Evolutionary conservation across 179 eudicot genomes (phyloP), one percentile per base, ranked within the genome.

Genomic region (Vitellaria paradoxa): DNA sequence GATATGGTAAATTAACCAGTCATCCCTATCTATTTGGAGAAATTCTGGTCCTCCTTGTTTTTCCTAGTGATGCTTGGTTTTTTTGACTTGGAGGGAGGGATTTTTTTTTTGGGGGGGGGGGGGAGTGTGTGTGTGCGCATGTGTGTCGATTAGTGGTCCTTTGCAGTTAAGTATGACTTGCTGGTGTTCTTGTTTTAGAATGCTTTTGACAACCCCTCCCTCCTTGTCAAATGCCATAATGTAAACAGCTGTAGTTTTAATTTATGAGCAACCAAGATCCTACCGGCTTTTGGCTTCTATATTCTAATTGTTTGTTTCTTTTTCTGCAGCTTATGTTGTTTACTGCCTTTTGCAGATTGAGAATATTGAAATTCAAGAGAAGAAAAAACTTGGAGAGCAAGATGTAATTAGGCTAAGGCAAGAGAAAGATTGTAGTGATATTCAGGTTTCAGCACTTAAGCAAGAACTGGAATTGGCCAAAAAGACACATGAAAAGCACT

Each of bases 291-390:
- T 71, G 63, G 59, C 24, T 71, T 61, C 65, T 26, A 9, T 26
- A 52, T 52, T 71, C 62, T 71, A 24, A 24, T 50, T 70, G 65
- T 9, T 70, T 24, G 0, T 13, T 71, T 15, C 64, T 24, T 70
- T 13, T 40, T 12, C 66, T 74, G 64, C 49, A 9, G 42, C 60
- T 52, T 6, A 40, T 24, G 30, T 26, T 24, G 20, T 70, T 60
- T 47, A 40, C 60, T 81, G 52, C 49, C 45, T 76, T 62, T 82
- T 79, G 66, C 86, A 96, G 99, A 77, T 64, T 74, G 97, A 89
- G 91, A 94, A 94, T 82, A 68, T 76, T 23, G 87, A 86, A 72
- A 77, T 92, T 50, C 96, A 92, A 82, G 93, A 92, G 79, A 87
- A 84, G 85, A 89, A 78, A 78, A 88, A 84, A 86, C 85, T 77